Percentiles rank a stretch among this genome's conserved stretches.
Conservation (phyloP, 345 rosid genomes). For the Gossypium mustelinum region DNA sequence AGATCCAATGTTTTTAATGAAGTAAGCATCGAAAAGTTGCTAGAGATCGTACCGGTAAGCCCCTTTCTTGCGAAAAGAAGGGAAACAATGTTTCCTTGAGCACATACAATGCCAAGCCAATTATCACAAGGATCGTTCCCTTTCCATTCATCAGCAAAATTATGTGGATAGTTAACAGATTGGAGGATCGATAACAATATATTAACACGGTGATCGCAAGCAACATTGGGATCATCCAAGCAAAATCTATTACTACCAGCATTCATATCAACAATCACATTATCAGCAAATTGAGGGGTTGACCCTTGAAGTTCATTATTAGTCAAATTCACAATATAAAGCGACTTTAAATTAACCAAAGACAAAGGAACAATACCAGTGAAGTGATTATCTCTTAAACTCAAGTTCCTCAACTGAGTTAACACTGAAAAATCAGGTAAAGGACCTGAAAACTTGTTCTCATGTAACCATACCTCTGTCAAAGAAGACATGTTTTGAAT, state of each 20-base stretch:
- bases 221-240: conserved; percentile 28
- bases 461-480: conserved; percentile 54
- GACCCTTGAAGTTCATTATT: conserved; percentile 41
- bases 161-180: conserved; percentile 27
- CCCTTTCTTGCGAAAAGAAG: conserved; percentile 45
- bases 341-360: conserved; percentile 29
- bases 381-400: conserved; percentile 57
- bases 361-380: conserved; percentile 63
- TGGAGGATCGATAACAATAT: conserved; percentile 31
- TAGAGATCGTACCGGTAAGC: conserved; percentile 58
- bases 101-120: conserved; percentile 67
- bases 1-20: conserved; percentile 48
- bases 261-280: conserved; percentile 22
- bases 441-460: conserved; percentile 60
- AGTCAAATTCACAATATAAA: conserved; percentile 44
- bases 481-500: conserved; percentile 54
- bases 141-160: conserved; percentile 36
- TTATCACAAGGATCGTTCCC: conserved; percentile 56
- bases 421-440: conserved; percentile 57
- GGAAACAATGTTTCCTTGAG: conserved; percentile 34
- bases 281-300: conserved; percentile 24
- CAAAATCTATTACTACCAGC: conserved; percentile 33
- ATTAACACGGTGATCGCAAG: conserved; percentile 34
- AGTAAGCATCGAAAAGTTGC: conserved; percentile 43
- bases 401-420: conserved; percentile 30